Conservation (phyloP, 2,329 filamentous ascomycete species). For the Pezicula carpinea region DNA sequence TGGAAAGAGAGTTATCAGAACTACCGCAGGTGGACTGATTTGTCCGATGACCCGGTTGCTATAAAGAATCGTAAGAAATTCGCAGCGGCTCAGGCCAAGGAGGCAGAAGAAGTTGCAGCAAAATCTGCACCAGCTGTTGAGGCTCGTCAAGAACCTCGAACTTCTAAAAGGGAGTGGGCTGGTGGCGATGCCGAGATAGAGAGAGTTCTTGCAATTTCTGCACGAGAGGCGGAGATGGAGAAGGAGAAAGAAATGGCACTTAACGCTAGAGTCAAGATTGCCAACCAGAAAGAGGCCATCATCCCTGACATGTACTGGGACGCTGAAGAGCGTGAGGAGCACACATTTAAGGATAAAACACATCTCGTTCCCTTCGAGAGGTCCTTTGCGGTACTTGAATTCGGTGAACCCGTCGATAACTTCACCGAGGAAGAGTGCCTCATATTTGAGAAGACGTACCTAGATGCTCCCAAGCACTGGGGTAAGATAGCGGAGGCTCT, state of each 20-base stretch:
- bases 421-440: slow-evolving; percentile 68
- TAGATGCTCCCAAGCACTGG: slow-evolving; percentile 78
- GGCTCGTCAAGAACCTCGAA: slow-evolving; percentile 51
- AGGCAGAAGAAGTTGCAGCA: slow-evolving; percentile 21
- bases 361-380: slow-evolving; percentile 60
- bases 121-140: slow-evolving; percentile 39
- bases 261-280: slow-evolving; percentile 63
- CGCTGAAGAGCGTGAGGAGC: slow-evolving; percentile 52
- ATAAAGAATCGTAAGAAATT: slow-evolving; percentile 25
- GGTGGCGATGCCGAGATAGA: slow-evolving; percentile 71
- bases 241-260: slow-evolving; percentile 61
- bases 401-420: slow-evolving; percentile 68
- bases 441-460: slow-evolving; percentile 68
- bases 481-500: slow-evolving; percentile 68
- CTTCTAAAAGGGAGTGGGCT: slow-evolving; percentile 47
- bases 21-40: slow-evolving; percentile 26
- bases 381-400: slow-evolving; percentile 66
- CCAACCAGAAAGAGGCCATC: slow-evolving; percentile 71
- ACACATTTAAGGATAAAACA: slow-evolving; percentile 60
- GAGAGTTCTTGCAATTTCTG: slow-evolving; percentile 47
- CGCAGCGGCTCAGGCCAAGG: slow-evolving; percentile 18
- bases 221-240: slow-evolving; percentile 65
- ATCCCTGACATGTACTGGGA: slow-evolving; percentile 68
- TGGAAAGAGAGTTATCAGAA: slow-evolving; percentile 23
- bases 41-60: slow-evolving; percentile 22